Evolutionary conservation across 2,329 filamentous ascomycete species (phyloP).

Genomic region (Whalleya microplaca): DNA sequence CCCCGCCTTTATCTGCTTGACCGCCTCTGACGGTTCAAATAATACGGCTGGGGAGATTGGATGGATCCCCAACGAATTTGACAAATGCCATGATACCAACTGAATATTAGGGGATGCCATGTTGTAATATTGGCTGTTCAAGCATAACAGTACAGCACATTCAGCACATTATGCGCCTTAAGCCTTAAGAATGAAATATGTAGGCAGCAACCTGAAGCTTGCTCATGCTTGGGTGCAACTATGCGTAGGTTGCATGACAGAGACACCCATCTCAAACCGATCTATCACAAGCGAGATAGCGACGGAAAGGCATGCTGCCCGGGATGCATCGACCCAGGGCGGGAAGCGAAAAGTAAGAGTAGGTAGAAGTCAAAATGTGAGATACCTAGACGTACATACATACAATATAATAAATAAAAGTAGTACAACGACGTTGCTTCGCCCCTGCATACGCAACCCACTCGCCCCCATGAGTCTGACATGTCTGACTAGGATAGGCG

Average conservation of each 20-base stretch:
- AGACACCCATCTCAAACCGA: background rate
- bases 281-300: background rate
- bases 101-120: background rate
- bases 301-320: background rate
- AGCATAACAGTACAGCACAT: background rate
- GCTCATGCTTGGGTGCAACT: too few species aligned
- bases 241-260: too few species aligned
- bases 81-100: background rate
- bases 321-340: background rate
- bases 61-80: background rate
- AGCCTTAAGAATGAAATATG: too few species aligned
- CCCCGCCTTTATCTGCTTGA: constrained; percentile 21
- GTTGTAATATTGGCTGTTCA: background rate
- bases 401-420: too few species aligned
- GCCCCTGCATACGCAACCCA: constrained; percentile 35
- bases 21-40: constrained; percentile 9
- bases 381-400: too few species aligned
- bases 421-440: constrained; percentile 14
- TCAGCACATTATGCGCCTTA: background rate
- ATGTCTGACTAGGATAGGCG: constrained; percentile 24
- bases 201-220: too few species aligned
- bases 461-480: constrained; percentile 25
- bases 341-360: constrained; percentile 3
- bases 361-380: background rate
- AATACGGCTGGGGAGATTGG: background rate